Conservation (phyloP, 495 filamentous ascomycete genomes). For the Penicillium pancosmium region DNA sequence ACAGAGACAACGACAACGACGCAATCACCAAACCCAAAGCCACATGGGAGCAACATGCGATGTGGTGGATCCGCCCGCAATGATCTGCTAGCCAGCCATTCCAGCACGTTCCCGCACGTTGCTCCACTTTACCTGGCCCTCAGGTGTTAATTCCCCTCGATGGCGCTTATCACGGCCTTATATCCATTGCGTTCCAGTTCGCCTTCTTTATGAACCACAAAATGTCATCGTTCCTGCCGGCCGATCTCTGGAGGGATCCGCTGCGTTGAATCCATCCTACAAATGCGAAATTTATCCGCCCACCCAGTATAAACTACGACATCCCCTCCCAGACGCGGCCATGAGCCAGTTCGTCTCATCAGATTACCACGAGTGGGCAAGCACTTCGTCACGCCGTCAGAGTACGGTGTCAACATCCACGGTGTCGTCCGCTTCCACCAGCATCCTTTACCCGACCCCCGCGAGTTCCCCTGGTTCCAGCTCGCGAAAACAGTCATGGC, state of each 20-base stretch:
- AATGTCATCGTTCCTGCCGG: conserved; percentile 14
- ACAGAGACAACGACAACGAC: not conserved
- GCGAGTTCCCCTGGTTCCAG: conserved; percentile 36
- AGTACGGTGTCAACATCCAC: conserved; percentile 46
- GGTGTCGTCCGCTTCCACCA: conserved; percentile 41
- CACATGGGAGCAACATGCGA: conserved; percentile 28
- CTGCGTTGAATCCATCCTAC: conserved; percentile 7
- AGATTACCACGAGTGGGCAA: conserved; percentile 42
- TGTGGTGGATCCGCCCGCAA: conserved; percentile 18
- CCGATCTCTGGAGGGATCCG: conserved; percentile 18
- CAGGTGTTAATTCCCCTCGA: not conserved
- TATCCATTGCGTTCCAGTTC: conserved; percentile 4
- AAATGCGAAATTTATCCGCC: not conserved
- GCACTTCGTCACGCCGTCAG: conserved; percentile 33
- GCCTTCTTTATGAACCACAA: conserved; percentile 6
- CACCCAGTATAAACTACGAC: not conserved
- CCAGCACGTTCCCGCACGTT: conserved; percentile 33
- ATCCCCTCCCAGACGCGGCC: conserved; percentile 8
- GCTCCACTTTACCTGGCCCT: conserved; percentile 20
- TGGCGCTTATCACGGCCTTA: conserved; percentile 20
- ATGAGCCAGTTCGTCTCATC: conserved; percentile 33
- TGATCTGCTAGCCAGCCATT: conserved; percentile 38
- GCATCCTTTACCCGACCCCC: conserved; percentile 38
- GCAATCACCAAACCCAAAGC: conserved; percentile 11
- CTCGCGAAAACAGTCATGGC: conserved; percentile 38